Evolutionary conservation across 1,284 basidiomycete genomes (phyloP), one percentile per base, ranked within the genome.

Genomic region (Pholiota adiposa): DNA sequence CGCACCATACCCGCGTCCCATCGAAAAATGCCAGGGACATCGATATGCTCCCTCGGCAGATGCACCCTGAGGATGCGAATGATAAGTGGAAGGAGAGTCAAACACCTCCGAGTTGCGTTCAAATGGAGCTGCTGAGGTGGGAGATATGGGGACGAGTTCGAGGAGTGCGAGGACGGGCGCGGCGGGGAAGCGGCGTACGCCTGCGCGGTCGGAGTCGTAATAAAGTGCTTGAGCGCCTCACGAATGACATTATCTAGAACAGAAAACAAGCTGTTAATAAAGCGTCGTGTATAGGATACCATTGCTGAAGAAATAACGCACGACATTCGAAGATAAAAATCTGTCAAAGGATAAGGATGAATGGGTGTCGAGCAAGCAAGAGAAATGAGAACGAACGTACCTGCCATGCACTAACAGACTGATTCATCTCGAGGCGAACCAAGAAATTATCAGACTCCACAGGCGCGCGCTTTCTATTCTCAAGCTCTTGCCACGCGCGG

Each of bases 1-100:
- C 91, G 84, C 43, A 93, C 87, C 4, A 94, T 80, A 21, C 89
- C 88, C 0, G 92, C 85, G 69, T 96, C 94, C 79, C 89, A 94
- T 64, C 83, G 83, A 70, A 96, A 94, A 65, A 95, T 84, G 29
- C 74, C 73, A 23, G 73, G 73, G 29, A 68, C 65, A 34, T 71
- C 63, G 18, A 67, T 64, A 43, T 69, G 64, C 33, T 54, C 80
- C 65, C 60, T 77, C 66, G 71, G 77, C 18, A 89, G 73, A 68
- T 89, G 86, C 19, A 78, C 79, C 62, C 85, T 83, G 54, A 93
- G 76, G 65, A 90, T 85, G 52, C 77, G 72, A 44, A 90, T 79
- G 18, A 94, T 83, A 29, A 81, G 77, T 5, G 84, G 85, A 27
- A 88, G 78, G 21, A 80, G 74, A 23, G 72, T 71, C n/a, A 77